These are phyloP conservation scores for Cutaneotrichosporon cavernicola DNA, from an alignment of 1,284 basidiomycete species.

Conservation along the genomic window DNA sequence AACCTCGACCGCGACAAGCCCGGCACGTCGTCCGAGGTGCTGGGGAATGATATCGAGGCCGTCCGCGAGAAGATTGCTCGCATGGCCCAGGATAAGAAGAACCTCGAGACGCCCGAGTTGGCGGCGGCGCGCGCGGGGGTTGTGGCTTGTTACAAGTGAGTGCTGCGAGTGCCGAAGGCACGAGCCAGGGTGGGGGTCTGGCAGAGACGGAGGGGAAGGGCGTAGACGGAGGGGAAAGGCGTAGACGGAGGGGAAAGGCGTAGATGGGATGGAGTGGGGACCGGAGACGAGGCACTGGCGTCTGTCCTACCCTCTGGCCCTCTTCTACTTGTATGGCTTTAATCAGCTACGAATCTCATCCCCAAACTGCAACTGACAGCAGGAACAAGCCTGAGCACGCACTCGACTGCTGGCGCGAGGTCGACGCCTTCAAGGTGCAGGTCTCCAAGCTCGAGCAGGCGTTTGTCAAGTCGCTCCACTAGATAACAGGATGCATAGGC, in stretches of 20 bases:
- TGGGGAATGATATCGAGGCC: constrained; percentile 53
- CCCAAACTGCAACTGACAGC: not conserved
- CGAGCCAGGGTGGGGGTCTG: not conserved
- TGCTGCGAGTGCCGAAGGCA: constrained; percentile 11
- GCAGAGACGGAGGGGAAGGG: not conserved
- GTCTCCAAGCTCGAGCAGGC: constrained; percentile 53
- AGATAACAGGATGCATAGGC: constrained; percentile 10
- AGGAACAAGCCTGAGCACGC: constrained; percentile 46
- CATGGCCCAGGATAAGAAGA: constrained; percentile 39
- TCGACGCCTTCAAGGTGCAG: constrained; percentile 52
- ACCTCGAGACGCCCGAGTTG: constrained; percentile 42
- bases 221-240: not conserved
- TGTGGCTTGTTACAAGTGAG: constrained; percentile 52
- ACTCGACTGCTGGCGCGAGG: constrained; percentile 54
- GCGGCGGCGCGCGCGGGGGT: constrained; percentile 42
- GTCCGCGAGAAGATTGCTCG: constrained; percentile 53
- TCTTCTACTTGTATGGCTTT: too few species aligned
- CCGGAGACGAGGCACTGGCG: not conserved
- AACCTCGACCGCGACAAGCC: constrained; percentile 53
- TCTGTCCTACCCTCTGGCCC: too few species aligned
- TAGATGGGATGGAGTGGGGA: too few species aligned
- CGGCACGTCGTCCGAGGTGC: constrained; percentile 47
- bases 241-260: not conserved
- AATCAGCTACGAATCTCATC: too few species aligned
- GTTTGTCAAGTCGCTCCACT: constrained; percentile 50